Percentiles rank a stretch among this genome's conserved stretches.
phyloP scores from a whole-genome alignment of 768 basidiomycete genomes.

The Grammothele lineata region DNA sequence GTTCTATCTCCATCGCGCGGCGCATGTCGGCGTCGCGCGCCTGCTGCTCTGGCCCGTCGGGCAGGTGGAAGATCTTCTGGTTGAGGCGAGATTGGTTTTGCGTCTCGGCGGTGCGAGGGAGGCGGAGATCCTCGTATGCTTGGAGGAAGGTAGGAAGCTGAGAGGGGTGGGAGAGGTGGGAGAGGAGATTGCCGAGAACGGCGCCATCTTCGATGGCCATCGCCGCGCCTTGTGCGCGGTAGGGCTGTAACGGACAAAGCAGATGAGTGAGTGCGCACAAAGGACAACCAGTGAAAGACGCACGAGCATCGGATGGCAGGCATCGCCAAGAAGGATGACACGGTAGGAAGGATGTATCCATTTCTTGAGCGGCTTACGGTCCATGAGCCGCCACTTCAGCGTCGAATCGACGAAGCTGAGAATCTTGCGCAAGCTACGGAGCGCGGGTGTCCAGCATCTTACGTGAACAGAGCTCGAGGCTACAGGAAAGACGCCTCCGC shows the following conservation, averaged over 20 bases:
- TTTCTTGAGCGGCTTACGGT: conserved; percentile 33
- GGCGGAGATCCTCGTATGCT: conserved; percentile 52
- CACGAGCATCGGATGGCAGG: conserved; percentile 42
- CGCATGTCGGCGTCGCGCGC: conserved; percentile 51
- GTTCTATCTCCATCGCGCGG: conserved; percentile 39
- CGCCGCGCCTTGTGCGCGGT: conserved; percentile 40
- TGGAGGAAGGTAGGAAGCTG: conserved; percentile 44
- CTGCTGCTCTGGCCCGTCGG: conserved; percentile 50
- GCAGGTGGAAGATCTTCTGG: conserved; percentile 50
- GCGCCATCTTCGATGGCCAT: conserved; percentile 50
- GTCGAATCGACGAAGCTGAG: conserved; percentile 33
- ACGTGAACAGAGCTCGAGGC: too few relatives aligned
- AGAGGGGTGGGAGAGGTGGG: conserved; percentile 34
- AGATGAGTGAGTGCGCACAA: neutral
- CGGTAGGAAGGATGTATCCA: conserved; percentile 35
- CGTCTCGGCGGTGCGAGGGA: conserved; percentile 43
- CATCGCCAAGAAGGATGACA: conserved; percentile 35
- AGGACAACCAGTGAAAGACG: too few relatives aligned
- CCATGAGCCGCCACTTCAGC: conserved; percentile 40
- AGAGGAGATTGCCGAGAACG: conserved; percentile 44
- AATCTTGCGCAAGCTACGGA: conserved; percentile 31
- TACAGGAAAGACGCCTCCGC: too few relatives aligned
- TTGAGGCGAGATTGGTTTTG: conserved; percentile 48
- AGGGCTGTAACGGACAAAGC: conserved; percentile 24
- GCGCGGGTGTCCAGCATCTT: too few relatives aligned